Evolutionary conservation across 768 basidiomycete genomes (phyloP).

Genomic region (Trametes cingulata): DNA sequence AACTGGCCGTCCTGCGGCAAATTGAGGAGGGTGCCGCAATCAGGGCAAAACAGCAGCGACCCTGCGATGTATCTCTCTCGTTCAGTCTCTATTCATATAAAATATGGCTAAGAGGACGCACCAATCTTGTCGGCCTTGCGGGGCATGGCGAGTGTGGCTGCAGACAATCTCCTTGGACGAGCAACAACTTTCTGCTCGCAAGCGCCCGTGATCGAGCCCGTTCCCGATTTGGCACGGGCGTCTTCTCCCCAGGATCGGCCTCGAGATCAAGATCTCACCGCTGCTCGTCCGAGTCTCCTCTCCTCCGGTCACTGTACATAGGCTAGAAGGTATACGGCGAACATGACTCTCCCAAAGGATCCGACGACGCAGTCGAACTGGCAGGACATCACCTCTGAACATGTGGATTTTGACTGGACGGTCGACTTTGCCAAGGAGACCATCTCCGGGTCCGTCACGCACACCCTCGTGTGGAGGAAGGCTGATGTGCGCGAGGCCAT

Average conservation of each 20-base stretch:
- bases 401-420: conserved; percentile 75
- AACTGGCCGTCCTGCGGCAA: conserved; percentile 75
- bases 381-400: conserved; percentile 58
- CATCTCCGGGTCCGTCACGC: conserved; percentile 65
- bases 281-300: neutral
- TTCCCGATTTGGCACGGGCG: conserved; percentile 2
- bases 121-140: conserved; percentile 51
- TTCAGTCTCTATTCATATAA: neutral
- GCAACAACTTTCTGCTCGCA: conserved; percentile 8
- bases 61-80: conserved; percentile 45
- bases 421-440: conserved; percentile 68
- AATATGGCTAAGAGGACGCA: conserved; percentile 24
- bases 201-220: neutral
- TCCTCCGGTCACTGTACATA: neutral
- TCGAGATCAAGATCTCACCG: conserved; percentile 23
- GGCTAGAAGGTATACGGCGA: neutral
- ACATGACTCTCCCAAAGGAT: conserved; percentile 39
- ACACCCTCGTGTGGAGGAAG: conserved; percentile 57
- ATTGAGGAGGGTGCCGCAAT: conserved; percentile 87
- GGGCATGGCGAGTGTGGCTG: conserved; percentile 22
- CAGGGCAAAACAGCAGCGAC: conserved; percentile 91
- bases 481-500: conserved; percentile 58
- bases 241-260: neutral
- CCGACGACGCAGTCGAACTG: conserved; percentile 85
- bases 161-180: neutral